Conservation (phyloP, 306 rosid species). For the Vigna radiata region DNA sequence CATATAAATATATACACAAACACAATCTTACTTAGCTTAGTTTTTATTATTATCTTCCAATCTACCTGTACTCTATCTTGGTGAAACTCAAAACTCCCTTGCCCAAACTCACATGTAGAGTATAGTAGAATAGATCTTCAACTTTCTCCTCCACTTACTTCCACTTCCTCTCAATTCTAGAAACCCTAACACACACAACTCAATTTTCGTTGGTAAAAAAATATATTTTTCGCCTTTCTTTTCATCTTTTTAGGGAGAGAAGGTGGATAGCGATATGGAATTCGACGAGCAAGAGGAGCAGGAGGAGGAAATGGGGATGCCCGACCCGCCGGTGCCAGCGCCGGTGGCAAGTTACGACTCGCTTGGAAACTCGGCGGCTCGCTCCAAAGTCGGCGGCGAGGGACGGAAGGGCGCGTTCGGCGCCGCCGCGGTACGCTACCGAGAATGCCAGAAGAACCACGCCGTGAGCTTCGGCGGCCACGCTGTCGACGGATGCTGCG, state of each 20-base stretch:
- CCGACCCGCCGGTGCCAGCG: slow-evolving; percentile 45
- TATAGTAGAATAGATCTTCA: slow-evolving; percentile 3
- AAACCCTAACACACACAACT: background rate
- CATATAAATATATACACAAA: slow-evolving; percentile 14
- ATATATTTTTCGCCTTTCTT: background rate
- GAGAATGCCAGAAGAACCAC: slow-evolving; percentile 90
- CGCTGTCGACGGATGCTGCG: slow-evolving; percentile 95
- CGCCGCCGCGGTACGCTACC: slow-evolving; percentile 52
- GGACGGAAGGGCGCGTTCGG: slow-evolving; percentile 48
- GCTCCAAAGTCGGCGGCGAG: slow-evolving; percentile 47
- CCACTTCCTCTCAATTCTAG: slow-evolving; percentile 29
- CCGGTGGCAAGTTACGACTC: slow-evolving; percentile 59
- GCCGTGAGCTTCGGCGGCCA: slow-evolving; percentile 84
- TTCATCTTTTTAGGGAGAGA: background rate
- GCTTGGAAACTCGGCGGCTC: slow-evolving; percentile 42
- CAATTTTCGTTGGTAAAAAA: background rate
- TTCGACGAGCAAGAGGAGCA: slow-evolving; percentile 77
- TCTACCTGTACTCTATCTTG: background rate
- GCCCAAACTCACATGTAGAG: slow-evolving; percentile 27
- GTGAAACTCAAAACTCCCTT: slow-evolving; percentile 39
- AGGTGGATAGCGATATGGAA: slow-evolving; percentile 60
- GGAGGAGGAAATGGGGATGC: slow-evolving; percentile 67
- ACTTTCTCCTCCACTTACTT: background rate
- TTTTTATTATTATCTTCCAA: slow-evolving; percentile 27
- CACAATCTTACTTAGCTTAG: slow-evolving; percentile 40